A percentile compares a stretch with the other conserved stretches of the same genome.
Conservation (phyloP, 495 filamentous ascomycete species). For the Letharia columbiana region DNA sequence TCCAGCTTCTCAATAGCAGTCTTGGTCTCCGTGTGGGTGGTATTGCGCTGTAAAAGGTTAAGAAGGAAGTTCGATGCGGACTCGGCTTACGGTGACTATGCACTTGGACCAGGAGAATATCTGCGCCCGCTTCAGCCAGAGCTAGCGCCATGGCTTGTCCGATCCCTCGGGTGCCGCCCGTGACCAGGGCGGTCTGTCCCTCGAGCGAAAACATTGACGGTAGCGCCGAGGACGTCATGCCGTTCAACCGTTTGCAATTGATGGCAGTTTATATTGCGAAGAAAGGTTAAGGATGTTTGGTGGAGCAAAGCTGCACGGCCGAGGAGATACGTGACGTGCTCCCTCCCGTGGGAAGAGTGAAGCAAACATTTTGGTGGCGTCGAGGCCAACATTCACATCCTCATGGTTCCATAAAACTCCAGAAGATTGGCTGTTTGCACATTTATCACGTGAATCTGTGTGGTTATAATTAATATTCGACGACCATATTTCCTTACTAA, state of each 20-base stretch:
- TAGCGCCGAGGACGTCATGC: constrained; percentile 6
- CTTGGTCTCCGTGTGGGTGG: constrained; percentile 54
- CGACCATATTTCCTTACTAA: background rate
- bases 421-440: background rate
- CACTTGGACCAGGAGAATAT: constrained; percentile 60
- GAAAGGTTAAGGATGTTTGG: background rate
- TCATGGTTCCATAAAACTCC: background rate
- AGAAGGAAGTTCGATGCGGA: background rate
- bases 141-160: constrained; percentile 76
- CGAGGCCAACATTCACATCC: background rate
- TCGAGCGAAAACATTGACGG: constrained; percentile 34
- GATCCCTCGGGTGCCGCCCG: constrained; percentile 82
- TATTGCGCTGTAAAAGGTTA: constrained; percentile 47
- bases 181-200: constrained; percentile 68
- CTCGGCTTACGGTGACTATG: constrained; percentile 4
- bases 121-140: constrained; percentile 74
- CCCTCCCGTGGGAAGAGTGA: background rate
- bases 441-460: background rate
- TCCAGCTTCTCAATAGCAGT: constrained; percentile 52
- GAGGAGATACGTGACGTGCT: background rate
- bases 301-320: background rate
- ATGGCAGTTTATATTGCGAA: background rate
- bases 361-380: background rate
- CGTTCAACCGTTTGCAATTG: background rate
- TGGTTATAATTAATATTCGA: background rate